These are phyloP conservation scores for Neurospora sp. DNA, from an alignment of 495 filamentous ascomycete species.

Conservation along the genomic window DNA sequence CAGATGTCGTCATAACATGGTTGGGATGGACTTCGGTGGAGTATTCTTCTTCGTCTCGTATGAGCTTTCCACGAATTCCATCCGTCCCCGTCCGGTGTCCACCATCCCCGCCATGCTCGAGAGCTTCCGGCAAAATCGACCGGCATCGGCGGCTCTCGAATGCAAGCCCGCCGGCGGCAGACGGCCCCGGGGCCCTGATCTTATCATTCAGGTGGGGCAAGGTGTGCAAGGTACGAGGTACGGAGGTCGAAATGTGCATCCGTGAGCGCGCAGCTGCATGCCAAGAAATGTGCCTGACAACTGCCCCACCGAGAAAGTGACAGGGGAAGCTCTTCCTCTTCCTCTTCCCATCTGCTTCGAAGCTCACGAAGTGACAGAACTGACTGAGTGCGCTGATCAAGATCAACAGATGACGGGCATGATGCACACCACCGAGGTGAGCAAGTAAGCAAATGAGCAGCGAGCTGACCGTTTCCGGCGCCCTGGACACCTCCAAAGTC, in stretches of 20 bases:
- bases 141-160: not conserved
- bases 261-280: not conserved
- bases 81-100: not conserved
- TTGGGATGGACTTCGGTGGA: not conserved
- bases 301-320: not conserved
- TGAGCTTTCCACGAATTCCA: not conserved
- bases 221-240: not conserved
- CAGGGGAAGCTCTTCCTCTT: not conserved
- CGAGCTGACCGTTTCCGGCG: not conserved
- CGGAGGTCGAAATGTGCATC: not conserved
- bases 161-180: not conserved
- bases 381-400: not conserved
- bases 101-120: not conserved
- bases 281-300: not conserved
- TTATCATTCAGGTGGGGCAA: not conserved
- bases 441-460: not conserved
- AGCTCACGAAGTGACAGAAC: not conserved
- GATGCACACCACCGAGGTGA: not conserved
- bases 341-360: not conserved
- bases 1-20: not conserved
- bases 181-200: not conserved
- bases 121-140: not conserved
- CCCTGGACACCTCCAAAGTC: not conserved
- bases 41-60: not conserved
- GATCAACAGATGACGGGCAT: not conserved